phyloP scores from a whole-genome alignment of 768 basidiomycete genomes.

The Termitomyces eurrhizus region DNA sequence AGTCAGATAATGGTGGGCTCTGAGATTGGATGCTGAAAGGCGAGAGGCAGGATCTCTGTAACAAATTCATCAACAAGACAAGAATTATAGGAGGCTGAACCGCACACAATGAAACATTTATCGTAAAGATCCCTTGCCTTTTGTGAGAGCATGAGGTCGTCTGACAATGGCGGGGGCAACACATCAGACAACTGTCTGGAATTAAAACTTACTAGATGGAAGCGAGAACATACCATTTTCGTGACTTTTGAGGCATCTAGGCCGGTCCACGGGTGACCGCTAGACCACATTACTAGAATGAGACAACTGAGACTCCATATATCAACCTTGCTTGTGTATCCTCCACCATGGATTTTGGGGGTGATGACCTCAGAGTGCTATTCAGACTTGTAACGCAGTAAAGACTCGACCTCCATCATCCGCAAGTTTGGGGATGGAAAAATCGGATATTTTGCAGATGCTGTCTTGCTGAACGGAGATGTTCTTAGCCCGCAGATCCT shows the following conservation, averaged over 20 bases:
- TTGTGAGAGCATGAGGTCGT: conserved; percentile 65
- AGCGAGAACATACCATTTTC: conserved; percentile 63
- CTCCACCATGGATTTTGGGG: conserved; percentile 59
- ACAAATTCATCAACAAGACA: background rate
- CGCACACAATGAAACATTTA: conserved; percentile 82
- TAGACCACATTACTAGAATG: conserved; percentile 96
- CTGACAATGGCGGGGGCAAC: conserved; percentile 82
- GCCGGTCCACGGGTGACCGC: conserved; percentile 85
- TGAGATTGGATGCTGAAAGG: conserved; percentile 70
- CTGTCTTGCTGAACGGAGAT: conserved; percentile 91
- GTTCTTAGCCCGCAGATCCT: conserved; percentile 97
- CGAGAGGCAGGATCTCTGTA: conserved; percentile 75
- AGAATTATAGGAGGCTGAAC: background rate
- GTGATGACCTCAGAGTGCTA: conserved; percentile 93
- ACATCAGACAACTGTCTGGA: conserved; percentile 68
- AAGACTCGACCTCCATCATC: conserved; percentile 76
- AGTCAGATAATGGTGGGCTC: conserved; percentile 70
- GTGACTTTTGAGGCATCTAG: conserved; percentile 88
- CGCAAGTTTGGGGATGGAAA: conserved; percentile 91
- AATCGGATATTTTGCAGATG: conserved; percentile 94
- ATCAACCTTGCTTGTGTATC: conserved; percentile 94
- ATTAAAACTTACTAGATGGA: background rate
- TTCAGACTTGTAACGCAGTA: conserved; percentile 98
- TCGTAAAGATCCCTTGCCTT: conserved; percentile 79
- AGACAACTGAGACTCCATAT: conserved; percentile 99